A percentile compares a stretch with the other conserved stretches of the same genome.
Conservation (phyloP, 2,329 filamentous ascomycete genomes). For the Epichloe gansuensis region DNA sequence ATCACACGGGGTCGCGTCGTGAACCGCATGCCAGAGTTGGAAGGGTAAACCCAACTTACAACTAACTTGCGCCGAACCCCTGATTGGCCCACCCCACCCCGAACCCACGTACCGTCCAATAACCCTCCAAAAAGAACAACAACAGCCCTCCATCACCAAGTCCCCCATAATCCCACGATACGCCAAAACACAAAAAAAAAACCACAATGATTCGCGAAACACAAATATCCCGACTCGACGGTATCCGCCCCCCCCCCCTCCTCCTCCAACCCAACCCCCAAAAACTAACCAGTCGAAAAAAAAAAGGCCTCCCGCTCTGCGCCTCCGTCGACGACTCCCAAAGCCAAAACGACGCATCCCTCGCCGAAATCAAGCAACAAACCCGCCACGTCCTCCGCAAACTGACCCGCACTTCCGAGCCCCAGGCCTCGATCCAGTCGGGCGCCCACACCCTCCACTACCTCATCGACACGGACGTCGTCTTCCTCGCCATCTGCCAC, state of each 20-base stretch:
- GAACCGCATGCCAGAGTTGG: background rate
- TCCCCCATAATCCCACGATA: background rate
- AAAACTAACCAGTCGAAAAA: background rate
- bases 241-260: constrained; percentile 29
- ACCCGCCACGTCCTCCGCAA: constrained; percentile 82
- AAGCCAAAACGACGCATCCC: constrained; percentile 40
- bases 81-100: constrained; percentile 10
- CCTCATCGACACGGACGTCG: constrained; percentile 67
- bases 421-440: constrained; percentile 84
- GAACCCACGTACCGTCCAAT: constrained; percentile 1
- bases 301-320: constrained; percentile 76
- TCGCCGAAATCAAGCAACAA: constrained; percentile 80
- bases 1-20: too few relatives aligned
- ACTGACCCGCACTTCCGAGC: constrained; percentile 76
- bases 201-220: constrained; percentile 73
- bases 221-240: constrained; percentile 87
- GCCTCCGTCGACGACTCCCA: constrained; percentile 75
- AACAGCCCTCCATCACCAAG: background rate
- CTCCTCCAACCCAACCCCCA: background rate
- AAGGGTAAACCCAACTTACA: background rate
- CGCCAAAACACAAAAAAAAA: background rate
- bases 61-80: background rate
- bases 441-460: constrained; percentile 79
- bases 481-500: constrained; percentile 91
- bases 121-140: background rate